Evolutionary conservation across 176 grass and related monocot genomes (phyloP), one percentile per base, ranked within the genome.

Genomic region (Dendrocalamus sinicus): DNA sequence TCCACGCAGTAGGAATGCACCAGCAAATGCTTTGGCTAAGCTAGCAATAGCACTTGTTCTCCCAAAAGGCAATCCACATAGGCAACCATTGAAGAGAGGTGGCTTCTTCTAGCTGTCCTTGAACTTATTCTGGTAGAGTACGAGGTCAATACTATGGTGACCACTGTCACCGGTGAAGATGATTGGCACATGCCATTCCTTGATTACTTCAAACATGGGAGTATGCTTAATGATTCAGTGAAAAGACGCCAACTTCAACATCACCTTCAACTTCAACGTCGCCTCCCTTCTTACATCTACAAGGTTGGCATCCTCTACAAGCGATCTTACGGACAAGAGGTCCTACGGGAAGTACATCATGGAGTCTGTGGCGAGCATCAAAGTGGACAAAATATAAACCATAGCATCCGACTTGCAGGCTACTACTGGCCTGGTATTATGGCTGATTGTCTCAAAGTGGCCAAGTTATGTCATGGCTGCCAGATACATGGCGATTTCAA

Each of bases 371-470:
- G 52, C 0, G 10, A 9, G 20, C 48, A 12, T 12, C 13, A 14
- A 5, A 51, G 12, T 15, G 48, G 48, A 10, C 45, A 9, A 3
- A 46, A 46, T 0, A 46, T 46, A 10, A 3, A 46, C 2, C 45
- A 46, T 3, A 46, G 0, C 45, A 46, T 46, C 3, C 0, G 0
- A 13, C 12, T 14, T 1, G 10, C 0, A 0, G 47, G 12, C 12
- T 50, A 50, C 3, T 50, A 50, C 13, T 50, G 4, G 47, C 47
- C 0, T 0, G 3, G 3, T 0, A 14, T 50, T 12, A 50, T 50
- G 47, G 12, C 0, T 14, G 47, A 14, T 50, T 50, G 47, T 0
- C 47, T 50, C 47, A 13, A 50, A 12, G 12, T 50, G 48, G 48
- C 48, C 4, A 50, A 50, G 4, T 50, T 12, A 1, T 50, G 48